Conservation (phyloP, 148 eudicot genomes). For the Rhododendron ovatum region DNA sequence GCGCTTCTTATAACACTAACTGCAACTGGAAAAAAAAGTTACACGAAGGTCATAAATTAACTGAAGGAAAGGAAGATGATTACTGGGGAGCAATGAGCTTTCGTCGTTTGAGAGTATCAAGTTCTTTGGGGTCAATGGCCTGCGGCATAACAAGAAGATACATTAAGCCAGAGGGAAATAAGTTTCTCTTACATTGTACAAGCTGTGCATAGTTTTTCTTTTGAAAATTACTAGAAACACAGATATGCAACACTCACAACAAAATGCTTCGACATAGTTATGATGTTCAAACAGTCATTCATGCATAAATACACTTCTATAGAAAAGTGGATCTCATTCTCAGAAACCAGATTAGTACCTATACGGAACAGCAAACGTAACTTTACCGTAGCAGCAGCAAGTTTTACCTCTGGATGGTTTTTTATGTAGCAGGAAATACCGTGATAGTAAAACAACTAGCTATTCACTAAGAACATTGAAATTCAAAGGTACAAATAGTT, state of each 20-base stretch:
- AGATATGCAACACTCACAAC: not conserved
- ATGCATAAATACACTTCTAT: not conserved
- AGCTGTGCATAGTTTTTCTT: not conserved
- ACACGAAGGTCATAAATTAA: not conserved
- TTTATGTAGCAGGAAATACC: not conserved
- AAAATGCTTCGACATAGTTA: not conserved
- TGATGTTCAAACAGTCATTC: not conserved
- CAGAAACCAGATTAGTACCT: not conserved
- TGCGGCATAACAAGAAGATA: slow-evolving; percentile 26
- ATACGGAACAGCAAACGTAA: not conserved
- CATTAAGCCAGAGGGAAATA: not conserved
- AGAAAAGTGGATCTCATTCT: not conserved
- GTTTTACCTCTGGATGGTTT: not conserved
- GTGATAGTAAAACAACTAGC: not conserved
- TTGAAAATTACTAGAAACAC: not conserved
- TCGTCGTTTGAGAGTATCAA: slow-evolving; percentile 68
- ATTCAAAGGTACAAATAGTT: not conserved
- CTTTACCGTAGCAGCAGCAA: not conserved
- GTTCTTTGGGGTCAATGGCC: slow-evolving; percentile 56
- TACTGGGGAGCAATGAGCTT: slow-evolving; percentile 81
- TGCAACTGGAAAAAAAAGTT: not conserved
- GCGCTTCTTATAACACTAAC: not conserved
- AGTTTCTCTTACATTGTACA: not conserved
- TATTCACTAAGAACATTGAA: not conserved
- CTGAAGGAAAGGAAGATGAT: slow-evolving; percentile 4